phyloP scores from a whole-genome alignment of 148 eudicot species.

The Arctostaphylos glauca region DNA sequence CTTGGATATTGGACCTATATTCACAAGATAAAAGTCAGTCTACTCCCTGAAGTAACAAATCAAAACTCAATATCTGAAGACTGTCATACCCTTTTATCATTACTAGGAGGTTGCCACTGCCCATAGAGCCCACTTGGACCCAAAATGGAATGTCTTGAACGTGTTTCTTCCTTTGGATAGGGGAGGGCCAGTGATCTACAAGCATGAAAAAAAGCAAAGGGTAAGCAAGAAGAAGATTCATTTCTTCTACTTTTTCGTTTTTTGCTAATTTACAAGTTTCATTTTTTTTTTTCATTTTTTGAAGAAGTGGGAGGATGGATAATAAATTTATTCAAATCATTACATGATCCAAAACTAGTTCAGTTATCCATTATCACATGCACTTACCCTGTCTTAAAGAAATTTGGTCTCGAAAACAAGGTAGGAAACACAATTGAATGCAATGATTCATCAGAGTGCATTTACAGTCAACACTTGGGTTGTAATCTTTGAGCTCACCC shows the following conservation, averaged over 20 bases:
- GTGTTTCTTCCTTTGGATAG: slow-evolving; percentile 84
- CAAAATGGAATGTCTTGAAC: too few species aligned
- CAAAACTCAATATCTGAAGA: too few species aligned
- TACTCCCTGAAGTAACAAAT: too few species aligned
- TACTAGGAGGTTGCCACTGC: too few species aligned
- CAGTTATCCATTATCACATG: slow-evolving; percentile 5
- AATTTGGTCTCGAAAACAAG: not conserved
- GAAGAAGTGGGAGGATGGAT: not conserved
- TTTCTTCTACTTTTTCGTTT: not conserved
- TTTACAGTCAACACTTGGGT: too few species aligned
- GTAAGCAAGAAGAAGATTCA: slow-evolving; percentile 5
- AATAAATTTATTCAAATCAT: not conserved
- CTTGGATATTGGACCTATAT: too few species aligned
- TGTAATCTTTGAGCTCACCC: not conserved
- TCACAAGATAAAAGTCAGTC: too few species aligned
- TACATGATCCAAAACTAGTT: slow-evolving; percentile 49
- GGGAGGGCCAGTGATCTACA: slow-evolving; percentile 55
- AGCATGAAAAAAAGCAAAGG: slow-evolving; percentile 21
- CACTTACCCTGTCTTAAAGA: not conserved
- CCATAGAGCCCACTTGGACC: too few species aligned
- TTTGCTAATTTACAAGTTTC: not conserved
- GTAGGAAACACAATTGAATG: not conserved
- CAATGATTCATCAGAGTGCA: not conserved
- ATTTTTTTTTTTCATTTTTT: not conserved
- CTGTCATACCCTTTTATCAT: too few species aligned